Conservation (phyloP, 140 eudicot species). For the Ambrosia hybrid region DNA sequence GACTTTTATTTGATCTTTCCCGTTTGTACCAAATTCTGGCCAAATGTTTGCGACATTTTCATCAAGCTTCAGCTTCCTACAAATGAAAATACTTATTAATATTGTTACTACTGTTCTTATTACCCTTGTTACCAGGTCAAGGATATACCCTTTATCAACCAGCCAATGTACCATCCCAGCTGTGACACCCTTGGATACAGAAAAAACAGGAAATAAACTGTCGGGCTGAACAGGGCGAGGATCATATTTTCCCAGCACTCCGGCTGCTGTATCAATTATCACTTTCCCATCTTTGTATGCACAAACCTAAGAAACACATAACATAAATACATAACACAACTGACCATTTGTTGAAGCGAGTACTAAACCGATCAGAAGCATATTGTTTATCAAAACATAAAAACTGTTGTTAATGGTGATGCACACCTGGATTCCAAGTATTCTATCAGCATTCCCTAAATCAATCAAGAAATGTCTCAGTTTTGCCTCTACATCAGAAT, state of each 20-base stretch:
- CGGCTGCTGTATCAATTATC: conserved; percentile 96
- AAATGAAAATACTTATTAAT: conserved; percentile 15
- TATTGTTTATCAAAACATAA: not conserved
- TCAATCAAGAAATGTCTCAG: conserved; percentile 70
- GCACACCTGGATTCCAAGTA: conserved; percentile 92
- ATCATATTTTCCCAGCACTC: conserved; percentile 84
- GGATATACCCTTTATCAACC: conserved; percentile 73
- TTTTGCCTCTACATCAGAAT: conserved; percentile 80
- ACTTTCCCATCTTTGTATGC: conserved; percentile 97
- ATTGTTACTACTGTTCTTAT: not conserved
- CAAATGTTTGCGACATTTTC: conserved; percentile 74
- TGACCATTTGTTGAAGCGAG: not conserved
- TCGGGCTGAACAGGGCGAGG: conserved; percentile 99
- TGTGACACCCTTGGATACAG: conserved; percentile 85
- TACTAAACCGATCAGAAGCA: not conserved
- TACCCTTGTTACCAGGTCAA: not conserved
- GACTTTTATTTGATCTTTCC: conserved; percentile 84
- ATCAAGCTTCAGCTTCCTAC: conserved; percentile 83
- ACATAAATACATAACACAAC: not conserved
- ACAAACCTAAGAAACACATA: conserved; percentile 57
- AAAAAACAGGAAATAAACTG: conserved; percentile 82
- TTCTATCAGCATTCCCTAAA: conserved; percentile 74
- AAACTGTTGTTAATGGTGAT: not conserved
- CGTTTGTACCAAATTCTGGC: conserved; percentile 82
- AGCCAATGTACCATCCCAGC: conserved; percentile 98